Conservation (phyloP, 805 yeast species). For the Jamesozyma spencerorum region DNA sequence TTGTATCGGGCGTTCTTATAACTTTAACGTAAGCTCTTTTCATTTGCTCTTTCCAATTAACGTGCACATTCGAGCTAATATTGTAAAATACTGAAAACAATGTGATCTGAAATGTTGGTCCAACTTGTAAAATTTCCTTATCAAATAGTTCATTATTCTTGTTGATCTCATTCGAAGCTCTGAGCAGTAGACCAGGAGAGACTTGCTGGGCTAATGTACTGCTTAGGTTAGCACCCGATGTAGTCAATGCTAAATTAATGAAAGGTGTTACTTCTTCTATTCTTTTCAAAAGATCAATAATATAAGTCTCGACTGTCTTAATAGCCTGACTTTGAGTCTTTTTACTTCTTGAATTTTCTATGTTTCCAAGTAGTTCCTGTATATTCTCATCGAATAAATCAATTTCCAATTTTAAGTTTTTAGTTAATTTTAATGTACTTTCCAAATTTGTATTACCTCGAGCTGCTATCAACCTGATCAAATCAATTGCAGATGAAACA, state of each 20-base stretch:
- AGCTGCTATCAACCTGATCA: constrained; percentile 52
- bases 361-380: constrained; percentile 30
- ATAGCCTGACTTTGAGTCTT: constrained; percentile 31
- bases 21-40: constrained; percentile 46
- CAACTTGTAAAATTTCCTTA: constrained; percentile 33
- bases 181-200: constrained; percentile 59
- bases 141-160: constrained; percentile 9
- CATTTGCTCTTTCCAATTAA: constrained; percentile 67
- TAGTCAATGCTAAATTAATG: constrained; percentile 52
- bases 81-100: constrained; percentile 57
- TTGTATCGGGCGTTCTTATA: constrained; percentile 18
- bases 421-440: constrained; percentile 44
- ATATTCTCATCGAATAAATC: constrained; percentile 47
- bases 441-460: constrained; percentile 52
- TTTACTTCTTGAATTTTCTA: constrained; percentile 24
- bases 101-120: constrained; percentile 51
- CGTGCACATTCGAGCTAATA: constrained; percentile 34
- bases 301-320: constrained; percentile 39
- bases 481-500: constrained; percentile 57
- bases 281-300: constrained; percentile 38
- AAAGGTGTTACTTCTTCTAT: constrained; percentile 65
- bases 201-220: constrained; percentile 41
- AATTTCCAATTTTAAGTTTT: constrained; percentile 48
- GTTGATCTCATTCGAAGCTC: constrained; percentile 43
- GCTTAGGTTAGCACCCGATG: constrained; percentile 56